Base-by-base conservation (phyloP, 1,284 basidiomycete genomes). In the Inonotus hispidus region DNA sequence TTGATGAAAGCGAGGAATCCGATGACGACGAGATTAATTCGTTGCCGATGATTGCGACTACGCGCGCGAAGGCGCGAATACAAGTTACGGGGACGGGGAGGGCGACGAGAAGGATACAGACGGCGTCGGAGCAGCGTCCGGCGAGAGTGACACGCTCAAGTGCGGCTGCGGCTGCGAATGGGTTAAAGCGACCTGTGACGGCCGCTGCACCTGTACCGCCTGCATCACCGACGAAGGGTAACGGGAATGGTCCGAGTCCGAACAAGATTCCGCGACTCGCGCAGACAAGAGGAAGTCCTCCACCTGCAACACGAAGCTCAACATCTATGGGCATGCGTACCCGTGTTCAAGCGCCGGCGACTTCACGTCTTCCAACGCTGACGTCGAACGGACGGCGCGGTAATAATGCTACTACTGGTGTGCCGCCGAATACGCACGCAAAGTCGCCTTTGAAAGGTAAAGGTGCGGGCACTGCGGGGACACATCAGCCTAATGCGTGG, bases 211-310 rank as follows among this genome's bases (percentile, higher is more conserved):
- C 27, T 41, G 71, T 72, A 2, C 71, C 74, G 35, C 72, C 75
- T n/a, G 74, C 76, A 6, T 74, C 78, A 1, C 68, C 71, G 4
- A 79, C 79, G 66, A 65, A 71, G 7, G 41, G 71, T 50, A 61
- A 64, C 19, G 62, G 66, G n/a, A 63, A 63, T 54, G 74, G 74
- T 10, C 81, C 81, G 66, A 77, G 80, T 3, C 84, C 89, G 3
- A 89, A 89, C 70, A 91, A 90, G 74, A 90, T 91, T 60, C 89
- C 89, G 6, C 77, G 88, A 65, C 77, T 90, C 13, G 80, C 87
- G 81, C 32, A 80, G 79, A 49, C 37, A 37, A 46, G 56, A 19
- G 56, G 64, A n/a, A 56, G 53, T 29, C 60, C 65, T 56, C 54
- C 60, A 47, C 46, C 43, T 39, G 49, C 63, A n/a, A 56, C 53